phyloP scores from a whole-genome alignment of 768 basidiomycete genomes.

The Auricularia heimuer region DNA sequence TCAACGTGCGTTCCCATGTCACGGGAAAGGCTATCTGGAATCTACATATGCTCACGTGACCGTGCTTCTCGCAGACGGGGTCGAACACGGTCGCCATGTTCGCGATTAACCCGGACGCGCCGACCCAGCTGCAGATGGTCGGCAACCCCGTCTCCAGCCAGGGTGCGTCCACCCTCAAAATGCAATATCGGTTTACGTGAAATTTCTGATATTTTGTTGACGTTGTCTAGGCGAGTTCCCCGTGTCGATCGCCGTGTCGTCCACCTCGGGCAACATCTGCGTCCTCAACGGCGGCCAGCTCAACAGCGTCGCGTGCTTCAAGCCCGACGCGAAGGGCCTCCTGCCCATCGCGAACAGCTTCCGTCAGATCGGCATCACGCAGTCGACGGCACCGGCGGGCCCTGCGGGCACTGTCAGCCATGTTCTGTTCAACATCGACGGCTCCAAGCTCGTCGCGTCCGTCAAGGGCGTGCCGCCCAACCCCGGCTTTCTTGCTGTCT shows the following conservation, averaged over 20 bases:
- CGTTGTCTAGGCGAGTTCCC: constrained; percentile 31
- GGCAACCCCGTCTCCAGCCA: constrained; percentile 34
- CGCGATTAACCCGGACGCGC: constrained; percentile 33
- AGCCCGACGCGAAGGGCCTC: constrained; percentile 34
- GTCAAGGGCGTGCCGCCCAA: constrained; percentile 40
- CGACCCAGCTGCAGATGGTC: constrained; percentile 31
- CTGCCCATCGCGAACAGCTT: constrained; percentile 30
- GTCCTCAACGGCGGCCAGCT: constrained; percentile 27
- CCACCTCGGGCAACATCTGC: constrained; percentile 22
- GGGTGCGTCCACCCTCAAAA: constrained; percentile 14
- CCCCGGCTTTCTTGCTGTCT: constrained; percentile 40
- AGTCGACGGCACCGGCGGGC: constrained; percentile 41
- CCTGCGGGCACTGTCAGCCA: constrained; percentile 37
- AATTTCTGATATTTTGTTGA: neutral
- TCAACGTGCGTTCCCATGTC: constrained; percentile 21
- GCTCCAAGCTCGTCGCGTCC: constrained; percentile 34
- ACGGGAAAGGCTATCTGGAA: neutral
- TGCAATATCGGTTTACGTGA: neutral
- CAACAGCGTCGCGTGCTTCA: constrained; percentile 30
- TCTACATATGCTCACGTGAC: neutral
- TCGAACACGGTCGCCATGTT: constrained; percentile 34
- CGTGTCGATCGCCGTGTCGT: constrained; percentile 30
- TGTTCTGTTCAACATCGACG: constrained; percentile 38
- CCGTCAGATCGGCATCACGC: constrained; percentile 36
- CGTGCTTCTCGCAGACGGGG: constrained; percentile 26